Percentiles rank a stretch among this genome's conserved stretches.
Evolutionary conservation across 257 asterid genomes (phyloP).

Genomic region (Solanum bukasovii): DNA sequence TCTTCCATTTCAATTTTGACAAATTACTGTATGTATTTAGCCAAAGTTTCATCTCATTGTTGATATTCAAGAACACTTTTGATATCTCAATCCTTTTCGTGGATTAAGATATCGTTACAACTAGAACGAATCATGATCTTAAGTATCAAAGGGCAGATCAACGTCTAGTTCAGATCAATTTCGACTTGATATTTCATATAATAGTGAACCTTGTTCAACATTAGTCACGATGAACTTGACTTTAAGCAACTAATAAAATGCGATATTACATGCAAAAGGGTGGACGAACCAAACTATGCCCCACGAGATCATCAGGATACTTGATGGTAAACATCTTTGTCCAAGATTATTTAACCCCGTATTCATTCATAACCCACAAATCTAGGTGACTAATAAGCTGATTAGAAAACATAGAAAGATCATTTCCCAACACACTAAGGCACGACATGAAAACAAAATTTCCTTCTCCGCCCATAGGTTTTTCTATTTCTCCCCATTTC

Average conservation of each 20-base stretch:
- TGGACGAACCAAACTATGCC: neutral
- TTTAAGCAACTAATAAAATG: too few species aligned
- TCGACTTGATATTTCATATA: too few species aligned
- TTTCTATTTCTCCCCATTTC: neutral
- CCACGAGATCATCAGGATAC: neutral
- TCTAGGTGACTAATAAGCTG: neutral
- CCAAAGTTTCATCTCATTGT: too few species aligned
- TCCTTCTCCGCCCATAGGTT: neutral
- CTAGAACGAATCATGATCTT: too few species aligned
- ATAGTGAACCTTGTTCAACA: too few species aligned
- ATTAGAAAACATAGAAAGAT: neutral
- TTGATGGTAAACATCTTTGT: neutral
- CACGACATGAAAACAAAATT: neutral
- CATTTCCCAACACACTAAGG: neutral
- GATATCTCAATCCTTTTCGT: too few species aligned
- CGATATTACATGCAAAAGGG: conserved; percentile 10
- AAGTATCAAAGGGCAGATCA: too few species aligned
- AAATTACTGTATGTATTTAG: too few species aligned
- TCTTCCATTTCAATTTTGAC: neutral
- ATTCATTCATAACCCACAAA: neutral
- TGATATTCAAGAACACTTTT: too few species aligned
- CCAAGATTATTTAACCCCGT: neutral
- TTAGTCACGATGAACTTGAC: too few species aligned
- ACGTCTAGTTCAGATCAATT: too few species aligned
- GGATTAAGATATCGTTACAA: too few species aligned